Conservation (phyloP, 2,329 filamentous ascomycete genomes). For the Chaetomiaceae sp. region DNA sequence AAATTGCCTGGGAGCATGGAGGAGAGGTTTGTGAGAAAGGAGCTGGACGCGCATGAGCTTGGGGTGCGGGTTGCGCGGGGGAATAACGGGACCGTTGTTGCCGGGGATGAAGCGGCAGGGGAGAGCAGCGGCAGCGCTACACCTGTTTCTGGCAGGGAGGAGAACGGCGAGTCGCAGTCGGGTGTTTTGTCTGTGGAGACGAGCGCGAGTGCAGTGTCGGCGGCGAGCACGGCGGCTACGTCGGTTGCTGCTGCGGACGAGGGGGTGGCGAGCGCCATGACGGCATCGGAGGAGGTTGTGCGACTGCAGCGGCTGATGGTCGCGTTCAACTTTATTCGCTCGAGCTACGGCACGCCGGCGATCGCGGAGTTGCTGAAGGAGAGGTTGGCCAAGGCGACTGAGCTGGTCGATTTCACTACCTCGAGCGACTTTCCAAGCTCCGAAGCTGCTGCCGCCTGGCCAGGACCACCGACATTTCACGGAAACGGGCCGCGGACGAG, state of each 20-base stretch:
- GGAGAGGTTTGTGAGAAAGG: conserved; percentile 72
- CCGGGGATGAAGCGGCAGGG: background rate
- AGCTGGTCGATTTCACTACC: conserved; percentile 64
- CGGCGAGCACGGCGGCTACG: conserved; percentile 38
- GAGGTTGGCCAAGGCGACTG: conserved; percentile 31
- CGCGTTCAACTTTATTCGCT: conserved; percentile 60
- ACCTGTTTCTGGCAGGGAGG: conserved; percentile 27
- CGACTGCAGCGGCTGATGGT: conserved; percentile 61
- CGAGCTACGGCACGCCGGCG: conserved; percentile 52
- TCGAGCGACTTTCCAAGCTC: conserved; percentile 60
- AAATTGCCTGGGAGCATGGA: conserved; percentile 78
- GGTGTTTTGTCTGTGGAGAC: conserved; percentile 36
- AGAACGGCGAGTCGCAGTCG: conserved; percentile 38
- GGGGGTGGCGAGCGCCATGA: conserved; percentile 39
- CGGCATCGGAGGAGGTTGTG: conserved; percentile 46
- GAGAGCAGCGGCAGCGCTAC: conserved; percentile 23
- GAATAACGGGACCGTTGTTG: too few relatives aligned
- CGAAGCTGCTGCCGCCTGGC: conserved; percentile 69
- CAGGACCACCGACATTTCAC: conserved; percentile 66
- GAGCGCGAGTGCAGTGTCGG: conserved; percentile 34
- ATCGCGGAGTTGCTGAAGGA: conserved; percentile 42
- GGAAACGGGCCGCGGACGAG: conserved; percentile 64
- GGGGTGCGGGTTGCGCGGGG: conserved; percentile 48
- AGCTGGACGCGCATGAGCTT: conserved; percentile 71
- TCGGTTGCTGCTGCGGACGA: conserved; percentile 37